Percentiles rank a stretch among this genome's conserved stretches.
Conservation (phyloP, 1,284 basidiomycete species). For the Microbotryum intermedium region DNA sequence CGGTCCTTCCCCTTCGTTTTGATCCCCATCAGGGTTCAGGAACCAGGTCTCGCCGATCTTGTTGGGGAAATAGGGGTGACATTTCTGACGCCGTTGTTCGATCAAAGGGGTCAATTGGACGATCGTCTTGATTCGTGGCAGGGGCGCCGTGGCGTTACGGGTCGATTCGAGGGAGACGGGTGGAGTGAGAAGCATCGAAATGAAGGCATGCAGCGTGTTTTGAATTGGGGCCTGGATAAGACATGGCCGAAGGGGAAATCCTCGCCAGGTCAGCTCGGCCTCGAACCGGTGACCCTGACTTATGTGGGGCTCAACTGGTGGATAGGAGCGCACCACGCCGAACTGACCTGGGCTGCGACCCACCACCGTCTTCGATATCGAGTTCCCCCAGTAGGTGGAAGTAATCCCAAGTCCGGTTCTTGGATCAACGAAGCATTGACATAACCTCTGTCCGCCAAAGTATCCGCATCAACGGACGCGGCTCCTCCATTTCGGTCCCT, state of each 20-base stretch:
- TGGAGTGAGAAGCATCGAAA: slow-evolving; percentile 50
- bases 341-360: slow-evolving; percentile 59
- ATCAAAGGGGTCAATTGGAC: slow-evolving; percentile 65
- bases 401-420: slow-evolving; percentile 52
- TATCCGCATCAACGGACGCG: neutral
- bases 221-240: slow-evolving; percentile 53
- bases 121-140: slow-evolving; percentile 38
- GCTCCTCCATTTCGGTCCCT: neutral
- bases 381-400: neutral
- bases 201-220: slow-evolving; percentile 59
- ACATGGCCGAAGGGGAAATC: neutral
- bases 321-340: neutral
- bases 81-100: slow-evolving; percentile 60
- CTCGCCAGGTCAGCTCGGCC: neutral
- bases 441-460: slow-evolving; percentile 43
- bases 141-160: neutral
- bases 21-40: slow-evolving; percentile 49
- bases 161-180: slow-evolving; percentile 1
- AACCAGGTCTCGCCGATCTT: slow-evolving; percentile 50
- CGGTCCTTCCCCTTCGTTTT: slow-evolving; percentile 48
- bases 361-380: slow-evolving; percentile 50
- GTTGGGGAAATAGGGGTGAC: slow-evolving; percentile 62
- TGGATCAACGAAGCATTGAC: slow-evolving; percentile 75
- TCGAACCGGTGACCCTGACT: neutral
- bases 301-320: neutral